A percentile compares a stretch with the other conserved stretches of the same genome.
These are phyloP conservation scores for Cardamine resedifolia DNA, from an alignment of 345 rosid species.

Conservation along the genomic window DNA sequence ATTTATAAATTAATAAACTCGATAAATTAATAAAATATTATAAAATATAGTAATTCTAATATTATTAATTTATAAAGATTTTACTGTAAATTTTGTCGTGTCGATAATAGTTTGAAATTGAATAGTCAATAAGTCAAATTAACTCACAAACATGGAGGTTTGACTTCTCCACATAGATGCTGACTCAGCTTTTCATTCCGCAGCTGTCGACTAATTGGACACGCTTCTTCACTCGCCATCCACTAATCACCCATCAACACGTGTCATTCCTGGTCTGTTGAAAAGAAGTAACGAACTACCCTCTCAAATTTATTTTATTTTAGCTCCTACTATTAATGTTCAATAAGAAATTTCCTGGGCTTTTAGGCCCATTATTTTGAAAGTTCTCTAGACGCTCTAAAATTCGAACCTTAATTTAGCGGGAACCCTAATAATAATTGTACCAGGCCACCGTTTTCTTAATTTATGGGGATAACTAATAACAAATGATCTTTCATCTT, in stretches of 20 bases:
- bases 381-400: too few species aligned
- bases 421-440: background rate
- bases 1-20: too few species aligned
- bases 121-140: conserved; percentile 28
- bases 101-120: too few species aligned
- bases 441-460: background rate
- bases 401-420: background rate
- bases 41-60: too few species aligned
- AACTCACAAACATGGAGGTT: conserved; percentile 25
- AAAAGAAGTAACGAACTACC: too few species aligned
- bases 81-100: too few species aligned
- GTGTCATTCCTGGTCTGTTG: too few species aligned
- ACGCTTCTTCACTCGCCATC: conserved; percentile 24
- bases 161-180: conserved; percentile 28
- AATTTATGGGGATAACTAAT: background rate
- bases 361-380: background rate
- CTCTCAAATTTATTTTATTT: background rate
- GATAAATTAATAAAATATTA: too few species aligned
- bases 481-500: background rate
- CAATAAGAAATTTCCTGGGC: background rate
- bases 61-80: too few species aligned
- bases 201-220: conserved; percentile 36
- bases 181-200: conserved; percentile 22
- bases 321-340: background rate
- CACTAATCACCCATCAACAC: background rate